Conservation (phyloP, 2,329 filamentous ascomycete species). For the Cladosporium velox region DNA sequence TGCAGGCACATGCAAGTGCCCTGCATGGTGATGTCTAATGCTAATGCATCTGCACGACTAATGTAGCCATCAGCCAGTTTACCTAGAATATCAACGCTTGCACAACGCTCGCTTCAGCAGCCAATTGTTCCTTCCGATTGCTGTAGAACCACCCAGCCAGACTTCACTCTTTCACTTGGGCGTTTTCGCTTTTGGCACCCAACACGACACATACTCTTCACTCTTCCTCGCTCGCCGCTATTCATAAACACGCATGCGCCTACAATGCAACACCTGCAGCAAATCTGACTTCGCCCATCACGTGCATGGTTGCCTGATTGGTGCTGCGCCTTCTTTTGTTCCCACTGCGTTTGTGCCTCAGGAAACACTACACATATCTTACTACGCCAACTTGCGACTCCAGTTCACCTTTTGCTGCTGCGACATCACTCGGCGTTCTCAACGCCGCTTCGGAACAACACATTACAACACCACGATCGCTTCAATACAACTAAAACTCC, state of each 20-base stretch:
- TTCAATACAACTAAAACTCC: not conserved
- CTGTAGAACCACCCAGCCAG: not conserved
- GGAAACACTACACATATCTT: not conserved
- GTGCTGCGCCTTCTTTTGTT: constrained; percentile 3
- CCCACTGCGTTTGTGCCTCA: not conserved
- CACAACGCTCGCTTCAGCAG: not conserved
- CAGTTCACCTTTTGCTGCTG: not conserved
- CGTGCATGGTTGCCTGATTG: constrained; percentile 12
- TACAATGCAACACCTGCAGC: not conserved
- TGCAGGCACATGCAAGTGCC: not conserved
- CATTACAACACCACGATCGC: not conserved
- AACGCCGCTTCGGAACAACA: not conserved
- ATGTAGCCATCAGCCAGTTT: not conserved
- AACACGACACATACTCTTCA: not conserved
- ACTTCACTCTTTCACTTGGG: not conserved
- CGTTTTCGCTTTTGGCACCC: not conserved
- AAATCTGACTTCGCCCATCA: not conserved
- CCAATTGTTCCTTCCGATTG: not conserved
- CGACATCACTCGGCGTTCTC: not conserved
- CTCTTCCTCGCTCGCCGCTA: not conserved
- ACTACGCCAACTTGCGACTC: not conserved
- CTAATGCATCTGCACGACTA: not conserved
- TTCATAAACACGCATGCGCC: not conserved
- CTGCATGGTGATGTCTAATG: not conserved
- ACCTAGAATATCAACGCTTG: not conserved